These are phyloP conservation scores for Striga hermonthica DNA, from an alignment of 305 asterid species.

Conservation along the genomic window DNA sequence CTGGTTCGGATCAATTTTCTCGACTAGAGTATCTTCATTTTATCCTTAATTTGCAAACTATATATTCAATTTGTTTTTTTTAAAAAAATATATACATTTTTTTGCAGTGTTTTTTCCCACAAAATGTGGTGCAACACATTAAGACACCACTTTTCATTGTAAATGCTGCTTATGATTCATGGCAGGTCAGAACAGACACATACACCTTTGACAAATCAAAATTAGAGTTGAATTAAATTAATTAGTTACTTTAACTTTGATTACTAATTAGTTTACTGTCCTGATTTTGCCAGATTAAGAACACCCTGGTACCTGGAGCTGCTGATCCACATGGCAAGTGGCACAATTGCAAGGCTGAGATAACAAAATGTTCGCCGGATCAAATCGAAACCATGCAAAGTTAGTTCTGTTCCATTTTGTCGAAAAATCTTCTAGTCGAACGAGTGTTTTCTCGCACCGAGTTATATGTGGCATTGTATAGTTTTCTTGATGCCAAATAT, in stretches of 20 bases:
- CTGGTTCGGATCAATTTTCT: conserved; percentile 42
- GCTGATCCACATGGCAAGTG: conserved; percentile 71
- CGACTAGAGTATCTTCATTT: conserved; percentile 5
- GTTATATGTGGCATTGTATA: no score
- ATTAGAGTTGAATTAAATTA: no score
- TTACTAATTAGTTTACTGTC: neutral
- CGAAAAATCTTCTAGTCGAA: neutral
- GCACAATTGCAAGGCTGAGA: conserved; percentile 63
- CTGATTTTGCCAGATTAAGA: conserved; percentile 46
- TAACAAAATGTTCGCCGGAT: conserved; percentile 50
- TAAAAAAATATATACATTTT: conserved; percentile 23
- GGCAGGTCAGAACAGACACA: conserved; percentile 54
- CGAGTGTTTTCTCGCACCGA: neutral
- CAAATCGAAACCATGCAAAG: conserved; percentile 67
- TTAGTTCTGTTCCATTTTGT: conserved; percentile 4
- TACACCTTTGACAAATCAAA: neutral
- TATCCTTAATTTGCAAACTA: neutral
- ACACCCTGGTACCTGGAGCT: conserved; percentile 62
- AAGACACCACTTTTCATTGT: conserved; percentile 63
- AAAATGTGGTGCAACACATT: conserved; percentile 44
- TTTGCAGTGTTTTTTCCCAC: conserved; percentile 24
- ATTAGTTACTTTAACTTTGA: neutral
- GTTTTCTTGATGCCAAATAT: neutral
- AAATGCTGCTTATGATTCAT: conserved; percentile 70
- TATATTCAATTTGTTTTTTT: neutral